Evolutionary conservation across 1,284 basidiomycete genomes (phyloP).

Genomic region (Trichosporon sp.): DNA sequence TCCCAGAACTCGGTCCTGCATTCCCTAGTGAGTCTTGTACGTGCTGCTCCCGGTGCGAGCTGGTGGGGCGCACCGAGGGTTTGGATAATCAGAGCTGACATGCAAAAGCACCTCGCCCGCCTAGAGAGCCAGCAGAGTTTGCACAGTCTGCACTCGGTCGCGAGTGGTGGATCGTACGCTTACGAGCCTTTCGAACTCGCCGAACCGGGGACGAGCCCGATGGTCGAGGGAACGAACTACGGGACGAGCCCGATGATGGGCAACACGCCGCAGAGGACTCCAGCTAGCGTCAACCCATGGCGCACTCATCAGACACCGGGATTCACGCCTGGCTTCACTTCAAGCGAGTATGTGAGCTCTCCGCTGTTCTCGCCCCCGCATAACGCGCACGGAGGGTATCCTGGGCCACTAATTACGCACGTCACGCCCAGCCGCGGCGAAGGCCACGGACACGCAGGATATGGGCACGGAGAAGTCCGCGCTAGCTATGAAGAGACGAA

Average conservation of each 20-base stretch:
- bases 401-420: too few species aligned
- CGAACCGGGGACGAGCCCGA: not conserved
- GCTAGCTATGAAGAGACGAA: conserved; percentile 42
- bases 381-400: not conserved
- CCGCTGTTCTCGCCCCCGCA: conserved; percentile 2
- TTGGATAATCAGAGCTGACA: conserved; percentile 1
- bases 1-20: conserved; percentile 18
- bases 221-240: too few species aligned
- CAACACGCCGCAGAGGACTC: not conserved
- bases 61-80: not conserved
- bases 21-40: conserved; percentile 12
- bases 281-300: not conserved
- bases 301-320: conserved; percentile 1
- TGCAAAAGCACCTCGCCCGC: conserved; percentile 8
- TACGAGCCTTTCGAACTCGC: not conserved
- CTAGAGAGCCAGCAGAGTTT: not conserved
- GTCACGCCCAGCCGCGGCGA: not conserved
- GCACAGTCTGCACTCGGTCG: not conserved
- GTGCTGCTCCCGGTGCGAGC: not conserved
- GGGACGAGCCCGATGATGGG: not conserved
- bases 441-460: too few species aligned
- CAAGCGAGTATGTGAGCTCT: conserved; percentile 11
- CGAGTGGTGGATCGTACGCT: not conserved
- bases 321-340: conserved; percentile 12
- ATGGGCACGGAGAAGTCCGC: conserved; percentile 21